Base-by-base conservation (phyloP, 1,284 basidiomycete genomes). In the Boletus hoseneyae region DNA sequence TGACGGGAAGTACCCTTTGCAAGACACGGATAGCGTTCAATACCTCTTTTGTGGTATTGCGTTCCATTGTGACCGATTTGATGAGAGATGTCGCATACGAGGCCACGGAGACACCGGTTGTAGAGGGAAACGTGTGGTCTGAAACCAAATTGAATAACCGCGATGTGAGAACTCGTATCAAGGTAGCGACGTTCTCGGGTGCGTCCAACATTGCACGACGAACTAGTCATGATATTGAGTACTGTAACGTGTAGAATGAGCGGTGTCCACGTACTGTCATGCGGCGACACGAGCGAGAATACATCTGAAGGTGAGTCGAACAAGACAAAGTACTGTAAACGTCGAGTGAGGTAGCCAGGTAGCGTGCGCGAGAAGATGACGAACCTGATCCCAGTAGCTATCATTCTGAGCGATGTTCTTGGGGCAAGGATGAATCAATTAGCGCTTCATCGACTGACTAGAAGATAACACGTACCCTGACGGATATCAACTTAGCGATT, bases 301-400 rank as follows among this genome's bases (percentile, higher is more conserved):
- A 93, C 90, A 64, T 96, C 93, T 0, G 90, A 87, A 0, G 90
- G 78, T 7, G 88, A 87, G 70, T 91, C 90, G 66, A 95, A 95
- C 10, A 96, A 72, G 33, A 79, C 71, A 56, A 88, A 84, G 68
- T 89, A 97, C 85, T 95, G 65, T 11, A 48, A 51, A 59, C 25
- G 32, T 51, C 52, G 47, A 57, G 48, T 58, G 49, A 53, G 50
- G 48, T 49, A 41, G n/a, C 19, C 10, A 11, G 7, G 33, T 23
- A 25, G 43, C 38, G 41, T 21, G 37, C 29, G 15, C 46, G 16
- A 36, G 51, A 44, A 37, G 21, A 35, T 30, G 37, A 64, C 78
- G 56, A 57, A 88, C 88, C 72, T 91, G 89, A 54, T 91, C 79
- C 92, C 92, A 95, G 63, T 94, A 93, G 15, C 70, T 70, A 63